Conservation (phyloP, 768 basidiomycete species). For the Sistotremastrum suecicum region DNA sequence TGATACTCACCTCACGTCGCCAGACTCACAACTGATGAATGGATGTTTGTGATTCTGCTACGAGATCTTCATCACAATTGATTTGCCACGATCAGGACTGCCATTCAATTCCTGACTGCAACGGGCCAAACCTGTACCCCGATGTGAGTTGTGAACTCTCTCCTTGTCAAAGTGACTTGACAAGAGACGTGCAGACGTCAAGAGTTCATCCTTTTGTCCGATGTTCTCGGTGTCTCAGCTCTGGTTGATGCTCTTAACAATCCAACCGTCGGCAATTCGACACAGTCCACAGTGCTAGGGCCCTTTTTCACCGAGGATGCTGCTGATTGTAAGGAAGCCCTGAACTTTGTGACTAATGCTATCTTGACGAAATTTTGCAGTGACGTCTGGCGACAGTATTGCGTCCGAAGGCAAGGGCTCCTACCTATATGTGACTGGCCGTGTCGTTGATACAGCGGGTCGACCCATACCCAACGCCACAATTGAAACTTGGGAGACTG, state of each 20-base stretch:
- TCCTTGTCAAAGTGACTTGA: conserved; percentile 13
- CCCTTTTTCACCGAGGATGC: conserved; percentile 76
- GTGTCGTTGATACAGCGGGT: conserved; percentile 45
- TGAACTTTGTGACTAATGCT: not conserved
- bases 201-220: conserved; percentile 82
- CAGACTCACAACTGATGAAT: conserved; percentile 69
- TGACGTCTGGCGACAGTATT: conserved; percentile 56
- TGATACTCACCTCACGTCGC: not conserved
- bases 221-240: conserved; percentile 63
- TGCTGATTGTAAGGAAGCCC: conserved; percentile 37
- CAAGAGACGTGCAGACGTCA: conserved; percentile 21
- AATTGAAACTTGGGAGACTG: conserved; percentile 81
- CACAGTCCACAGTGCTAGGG: conserved; percentile 66
- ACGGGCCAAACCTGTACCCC: conserved; percentile 62
- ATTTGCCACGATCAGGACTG: conserved; percentile 16
- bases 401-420: conserved; percentile 82
- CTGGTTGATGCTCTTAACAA: conserved; percentile 68
- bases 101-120: conserved; percentile 65
- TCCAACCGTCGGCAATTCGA: conserved; percentile 43
- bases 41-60: conserved; percentile 28
- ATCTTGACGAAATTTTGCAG: conserved; percentile 20
- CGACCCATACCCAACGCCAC: conserved; percentile 47
- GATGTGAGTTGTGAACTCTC: conserved; percentile 14
- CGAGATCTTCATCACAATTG: not conserved
- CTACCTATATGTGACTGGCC: conserved; percentile 70